Conservation (phyloP, 805 yeast species). For the Candida michaelii region DNA sequence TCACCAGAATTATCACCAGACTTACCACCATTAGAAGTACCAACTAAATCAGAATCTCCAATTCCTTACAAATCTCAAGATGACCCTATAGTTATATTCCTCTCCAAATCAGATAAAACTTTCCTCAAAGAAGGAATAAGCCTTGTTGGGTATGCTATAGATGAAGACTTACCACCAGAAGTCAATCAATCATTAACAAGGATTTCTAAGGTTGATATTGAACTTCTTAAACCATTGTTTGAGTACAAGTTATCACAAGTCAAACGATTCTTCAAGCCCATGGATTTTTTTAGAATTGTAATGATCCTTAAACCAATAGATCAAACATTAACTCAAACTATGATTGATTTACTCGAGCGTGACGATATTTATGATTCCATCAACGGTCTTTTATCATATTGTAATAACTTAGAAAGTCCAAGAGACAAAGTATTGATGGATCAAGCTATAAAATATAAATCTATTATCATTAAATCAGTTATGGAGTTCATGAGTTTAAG, state of each 20-base stretch:
- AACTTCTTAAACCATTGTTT: conserved; percentile 32
- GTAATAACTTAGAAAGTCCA: conserved; percentile 31
- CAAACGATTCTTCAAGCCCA: conserved; percentile 24
- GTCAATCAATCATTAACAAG: conserved; percentile 22
- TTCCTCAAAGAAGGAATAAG: conserved; percentile 36
- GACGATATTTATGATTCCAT: conserved; percentile 32
- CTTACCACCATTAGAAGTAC: background rate
- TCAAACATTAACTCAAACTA: conserved; percentile 20
- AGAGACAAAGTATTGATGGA: conserved; percentile 32
- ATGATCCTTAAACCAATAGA: conserved; percentile 23
- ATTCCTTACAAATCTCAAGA: conserved; percentile 4
- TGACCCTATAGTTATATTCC: conserved; percentile 38
- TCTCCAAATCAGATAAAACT: conserved; percentile 31
- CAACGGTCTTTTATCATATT: conserved; percentile 25
- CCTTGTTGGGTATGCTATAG: conserved; percentile 38
- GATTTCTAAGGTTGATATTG: conserved; percentile 31
- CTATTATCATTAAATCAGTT: conserved; percentile 26
- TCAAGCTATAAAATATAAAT: conserved; percentile 37
- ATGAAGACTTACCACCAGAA: conserved; percentile 31
- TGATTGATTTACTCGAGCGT: conserved; percentile 23
- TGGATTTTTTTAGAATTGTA: conserved; percentile 37
- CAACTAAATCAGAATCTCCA: background rate
- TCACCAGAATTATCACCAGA: background rate
- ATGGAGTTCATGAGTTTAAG: conserved; percentile 27
- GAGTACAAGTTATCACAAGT: conserved; percentile 23